Conservation (phyloP, 108 stramenopile species). For the Discostella stelligeroides region DNA sequence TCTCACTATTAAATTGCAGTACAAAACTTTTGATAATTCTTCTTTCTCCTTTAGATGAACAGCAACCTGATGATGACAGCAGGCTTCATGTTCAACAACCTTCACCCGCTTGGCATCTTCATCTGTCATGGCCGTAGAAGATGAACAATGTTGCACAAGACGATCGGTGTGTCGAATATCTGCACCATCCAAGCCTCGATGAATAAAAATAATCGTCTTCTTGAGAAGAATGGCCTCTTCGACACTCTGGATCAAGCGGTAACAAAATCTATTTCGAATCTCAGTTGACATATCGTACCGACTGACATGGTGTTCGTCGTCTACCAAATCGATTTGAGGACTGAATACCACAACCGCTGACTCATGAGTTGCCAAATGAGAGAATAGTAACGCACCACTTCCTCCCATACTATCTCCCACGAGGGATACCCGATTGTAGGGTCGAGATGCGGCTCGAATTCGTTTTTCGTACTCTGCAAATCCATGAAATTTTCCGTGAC, state of each 20-base stretch:
- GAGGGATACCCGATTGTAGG: conserved; percentile 16
- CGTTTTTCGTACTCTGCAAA: conserved; percentile 15
- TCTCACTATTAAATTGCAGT: background rate
- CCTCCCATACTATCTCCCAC: conserved; percentile 28
- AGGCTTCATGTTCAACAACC: conserved; percentile 14
- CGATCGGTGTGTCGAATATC: conserved; percentile 12
- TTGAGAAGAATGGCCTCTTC: background rate
- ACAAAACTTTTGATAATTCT: background rate
- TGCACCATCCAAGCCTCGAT: conserved; percentile 10
- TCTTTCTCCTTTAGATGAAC: conserved; percentile 21
- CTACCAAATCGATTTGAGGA: conserved; percentile 20
- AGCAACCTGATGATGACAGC: conserved; percentile 27
- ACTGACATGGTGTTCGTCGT: conserved; percentile 14
- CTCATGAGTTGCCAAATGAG: conserved; percentile 11
- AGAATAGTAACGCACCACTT: conserved; percentile 23
- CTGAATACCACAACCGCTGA: conserved; percentile 18
- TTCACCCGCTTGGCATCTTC: background rate
- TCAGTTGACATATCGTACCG: conserved; percentile 1
- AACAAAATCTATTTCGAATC: background rate
- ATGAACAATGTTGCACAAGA: background rate
- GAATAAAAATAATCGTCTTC: conserved; percentile 1
- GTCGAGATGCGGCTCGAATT: conserved; percentile 13
- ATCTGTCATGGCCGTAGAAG: background rate
- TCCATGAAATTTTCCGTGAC: conserved; percentile 8
- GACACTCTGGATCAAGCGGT: conserved; percentile 3